These are phyloP conservation scores for Aspergillus taichungensis DNA, from an alignment of 495 filamentous ascomycete species.

Conservation along the genomic window DNA sequence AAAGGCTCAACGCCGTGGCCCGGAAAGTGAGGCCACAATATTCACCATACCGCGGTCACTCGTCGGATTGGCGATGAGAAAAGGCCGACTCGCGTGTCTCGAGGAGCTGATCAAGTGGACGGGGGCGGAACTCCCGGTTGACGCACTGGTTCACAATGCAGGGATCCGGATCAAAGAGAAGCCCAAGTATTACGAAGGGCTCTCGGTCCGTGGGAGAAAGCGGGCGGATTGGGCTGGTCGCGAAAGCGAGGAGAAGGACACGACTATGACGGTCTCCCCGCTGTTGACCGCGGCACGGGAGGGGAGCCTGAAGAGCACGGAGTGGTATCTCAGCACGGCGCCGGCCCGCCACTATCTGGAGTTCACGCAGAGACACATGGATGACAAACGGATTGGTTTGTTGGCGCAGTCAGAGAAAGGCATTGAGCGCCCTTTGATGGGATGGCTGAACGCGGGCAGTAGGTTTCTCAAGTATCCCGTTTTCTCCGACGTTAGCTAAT, in stretches of 20 bases:
- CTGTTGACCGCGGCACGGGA: constrained; percentile 47
- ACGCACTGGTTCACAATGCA: constrained; percentile 49
- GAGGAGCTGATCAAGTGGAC: constrained; percentile 42
- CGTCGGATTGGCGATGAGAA: constrained; percentile 33
- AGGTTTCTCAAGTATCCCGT: constrained; percentile 9
- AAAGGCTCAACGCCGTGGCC: constrained; percentile 4
- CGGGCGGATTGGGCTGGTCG: constrained; percentile 52
- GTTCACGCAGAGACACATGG: constrained; percentile 48
- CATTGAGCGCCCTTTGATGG: constrained; percentile 48
- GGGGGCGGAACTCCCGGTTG: constrained; percentile 56
- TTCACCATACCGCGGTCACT: constrained; percentile 12
- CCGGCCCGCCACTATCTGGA: constrained; percentile 52
- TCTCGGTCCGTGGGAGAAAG: constrained; percentile 66
- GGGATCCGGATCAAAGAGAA: constrained; percentile 48
- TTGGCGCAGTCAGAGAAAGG: constrained; percentile 45
- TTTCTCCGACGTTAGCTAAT: neutral
- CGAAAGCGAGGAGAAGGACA: constrained; percentile 28
- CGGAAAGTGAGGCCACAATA: constrained; percentile 10
- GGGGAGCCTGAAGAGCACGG: constrained; percentile 50
- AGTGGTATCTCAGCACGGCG: constrained; percentile 63
- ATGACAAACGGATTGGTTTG: constrained; percentile 47
- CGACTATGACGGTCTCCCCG: constrained; percentile 34
- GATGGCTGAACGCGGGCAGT: constrained; percentile 51
- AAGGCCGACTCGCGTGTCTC: constrained; percentile 36
- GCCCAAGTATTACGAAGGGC: constrained; percentile 59